A percentile compares a stretch with the other conserved stretches of the same genome.
Conservation (phyloP, 768 basidiomycete genomes). For the Auricularia sp. region DNA sequence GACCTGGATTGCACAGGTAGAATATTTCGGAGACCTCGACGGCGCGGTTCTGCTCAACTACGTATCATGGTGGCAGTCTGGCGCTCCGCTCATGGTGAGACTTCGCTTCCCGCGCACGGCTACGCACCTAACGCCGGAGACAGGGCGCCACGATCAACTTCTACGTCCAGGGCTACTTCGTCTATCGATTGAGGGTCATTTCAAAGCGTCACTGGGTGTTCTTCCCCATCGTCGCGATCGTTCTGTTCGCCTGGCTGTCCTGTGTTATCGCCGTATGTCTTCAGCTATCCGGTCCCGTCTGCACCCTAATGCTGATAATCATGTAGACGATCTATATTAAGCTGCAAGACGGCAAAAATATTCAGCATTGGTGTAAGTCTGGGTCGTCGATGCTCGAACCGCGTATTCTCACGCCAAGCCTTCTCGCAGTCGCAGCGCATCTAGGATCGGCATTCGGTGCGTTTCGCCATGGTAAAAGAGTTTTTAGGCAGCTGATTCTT, state of each 20-base stretch:
- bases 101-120: neutral
- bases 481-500: neutral
- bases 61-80: neutral
- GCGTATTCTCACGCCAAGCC: neutral
- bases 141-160: neutral
- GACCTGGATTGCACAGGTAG: neutral
- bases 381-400: neutral
- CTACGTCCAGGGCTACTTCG: neutral
- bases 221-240: neutral
- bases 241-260: neutral
- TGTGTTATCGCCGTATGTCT: neutral
- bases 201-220: neutral
- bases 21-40: neutral
- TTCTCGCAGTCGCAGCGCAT: neutral
- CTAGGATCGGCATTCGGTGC: neutral
- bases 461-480: too few relatives aligned
- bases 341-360: neutral
- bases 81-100: conserved; percentile 1
- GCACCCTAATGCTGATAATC: neutral
- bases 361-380: neutral
- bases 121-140: neutral
- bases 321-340: neutral
- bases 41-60: neutral
- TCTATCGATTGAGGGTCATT: neutral
- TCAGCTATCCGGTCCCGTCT: neutral